Conservation (phyloP, 179 eudicot species). For the Nepenthes alata region DNA sequence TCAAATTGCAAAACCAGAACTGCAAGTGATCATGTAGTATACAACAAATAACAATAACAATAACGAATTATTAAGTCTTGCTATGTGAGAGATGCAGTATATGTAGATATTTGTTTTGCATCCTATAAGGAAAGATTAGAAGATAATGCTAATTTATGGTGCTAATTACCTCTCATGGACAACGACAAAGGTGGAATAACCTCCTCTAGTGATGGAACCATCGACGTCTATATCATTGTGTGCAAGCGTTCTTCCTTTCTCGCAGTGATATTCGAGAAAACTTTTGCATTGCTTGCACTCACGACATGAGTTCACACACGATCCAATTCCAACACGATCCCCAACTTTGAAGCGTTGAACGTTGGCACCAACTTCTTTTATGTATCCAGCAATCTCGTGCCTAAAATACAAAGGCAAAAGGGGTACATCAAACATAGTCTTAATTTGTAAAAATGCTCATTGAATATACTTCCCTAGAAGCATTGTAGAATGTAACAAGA, state of each 20-base stretch:
- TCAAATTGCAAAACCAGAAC: too few relatives aligned
- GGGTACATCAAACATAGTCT: neutral
- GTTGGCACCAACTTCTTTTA: slow-evolving; percentile 51
- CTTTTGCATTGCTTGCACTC: slow-evolving; percentile 61
- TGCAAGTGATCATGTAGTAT: too few relatives aligned
- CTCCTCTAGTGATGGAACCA: slow-evolving; percentile 78
- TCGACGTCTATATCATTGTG: slow-evolving; percentile 58
- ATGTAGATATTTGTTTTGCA: neutral
- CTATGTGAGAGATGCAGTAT: neutral
- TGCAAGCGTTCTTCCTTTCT: slow-evolving; percentile 45
- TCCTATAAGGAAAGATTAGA: neutral
- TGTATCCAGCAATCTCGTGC: slow-evolving; percentile 71
- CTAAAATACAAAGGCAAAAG: slow-evolving; percentile 12
- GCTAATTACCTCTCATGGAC: slow-evolving; percentile 50
- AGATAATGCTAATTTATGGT: too few relatives aligned
- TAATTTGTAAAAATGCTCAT: too few relatives aligned
- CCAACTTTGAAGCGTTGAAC: slow-evolving; percentile 56
- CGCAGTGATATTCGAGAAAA: slow-evolving; percentile 47
- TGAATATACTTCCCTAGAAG: too few relatives aligned
- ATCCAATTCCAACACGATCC: slow-evolving; percentile 73
- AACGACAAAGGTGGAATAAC: slow-evolving; percentile 63
- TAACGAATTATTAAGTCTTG: too few relatives aligned
- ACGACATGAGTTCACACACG: slow-evolving; percentile 71
- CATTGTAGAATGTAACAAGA: too few relatives aligned
- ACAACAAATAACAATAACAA: too few relatives aligned